Percentiles rank a stretch among this genome's conserved stretches.
Conservation (phyloP, 805 yeast genomes). For the Metschnikowia henanensis region DNA sequence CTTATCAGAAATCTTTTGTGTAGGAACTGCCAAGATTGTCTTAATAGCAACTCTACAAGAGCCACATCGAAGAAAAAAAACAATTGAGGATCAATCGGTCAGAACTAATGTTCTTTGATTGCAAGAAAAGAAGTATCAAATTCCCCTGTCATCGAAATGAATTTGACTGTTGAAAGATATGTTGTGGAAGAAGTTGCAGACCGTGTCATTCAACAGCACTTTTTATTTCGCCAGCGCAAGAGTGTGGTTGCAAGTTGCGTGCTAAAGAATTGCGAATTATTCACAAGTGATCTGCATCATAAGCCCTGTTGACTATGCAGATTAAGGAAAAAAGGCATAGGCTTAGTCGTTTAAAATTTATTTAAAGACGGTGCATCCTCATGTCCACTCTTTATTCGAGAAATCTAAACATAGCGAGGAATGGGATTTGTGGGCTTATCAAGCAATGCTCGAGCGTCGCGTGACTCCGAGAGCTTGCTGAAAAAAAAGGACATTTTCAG, state of each 20-base stretch:
- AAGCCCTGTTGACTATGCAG: slow-evolving; percentile 1
- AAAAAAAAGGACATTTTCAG: not conserved
- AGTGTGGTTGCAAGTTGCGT: slow-evolving; percentile 3
- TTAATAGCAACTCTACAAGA: not conserved
- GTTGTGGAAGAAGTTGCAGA: too few relatives aligned
- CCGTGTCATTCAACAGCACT: too few relatives aligned
- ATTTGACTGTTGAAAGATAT: too few relatives aligned
- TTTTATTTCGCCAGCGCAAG: not conserved
- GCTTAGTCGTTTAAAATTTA: too few relatives aligned
- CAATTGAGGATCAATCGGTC: not conserved
- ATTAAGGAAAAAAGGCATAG: not conserved
- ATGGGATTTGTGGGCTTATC: slow-evolving; percentile 11
- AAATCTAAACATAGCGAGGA: too few relatives aligned
- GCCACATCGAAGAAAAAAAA: not conserved
- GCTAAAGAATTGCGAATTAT: not conserved
- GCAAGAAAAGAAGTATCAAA: not conserved
- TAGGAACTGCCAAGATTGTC: too few relatives aligned
- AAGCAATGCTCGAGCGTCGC: not conserved
- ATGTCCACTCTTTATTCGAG: too few relatives aligned
- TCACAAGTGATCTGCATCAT: slow-evolving; percentile 1
- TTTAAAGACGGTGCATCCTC: too few relatives aligned
- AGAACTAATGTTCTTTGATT: not conserved
- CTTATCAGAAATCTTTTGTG: too few relatives aligned
- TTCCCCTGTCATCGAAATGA: too few relatives aligned
- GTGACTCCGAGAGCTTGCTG: slow-evolving; percentile 7